phyloP scores from a whole-genome alignment of 2,329 filamentous ascomycete species.

The Neocucurbitaria cava region DNA sequence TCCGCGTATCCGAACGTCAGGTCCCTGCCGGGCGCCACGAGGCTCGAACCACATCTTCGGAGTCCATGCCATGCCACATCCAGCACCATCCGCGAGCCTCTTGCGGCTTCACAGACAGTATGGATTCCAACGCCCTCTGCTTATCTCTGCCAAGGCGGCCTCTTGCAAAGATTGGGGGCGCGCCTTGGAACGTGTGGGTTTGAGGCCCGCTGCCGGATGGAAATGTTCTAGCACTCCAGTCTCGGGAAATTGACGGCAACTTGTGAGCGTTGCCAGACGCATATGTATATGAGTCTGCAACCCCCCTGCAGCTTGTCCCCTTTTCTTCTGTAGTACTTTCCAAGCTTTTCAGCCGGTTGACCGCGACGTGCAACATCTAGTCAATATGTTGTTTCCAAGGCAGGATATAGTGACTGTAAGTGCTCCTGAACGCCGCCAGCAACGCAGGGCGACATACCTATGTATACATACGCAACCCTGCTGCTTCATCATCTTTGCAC shows the following conservation, averaged over 20 bases:
- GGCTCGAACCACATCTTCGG: conserved; percentile 1
- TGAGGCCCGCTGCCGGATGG: conserved; percentile 16
- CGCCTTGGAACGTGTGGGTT: conserved; percentile 21
- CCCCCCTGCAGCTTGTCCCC: conserved; percentile 18
- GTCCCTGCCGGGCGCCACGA: no score
- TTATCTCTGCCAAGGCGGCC: conserved; percentile 44
- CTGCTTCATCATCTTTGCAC: not conserved
- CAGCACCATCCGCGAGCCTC: conserved; percentile 8
- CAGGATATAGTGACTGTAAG: conserved; percentile 23
- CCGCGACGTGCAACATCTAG: not conserved
- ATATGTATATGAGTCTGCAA: conserved; percentile 30
- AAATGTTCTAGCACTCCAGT: conserved; percentile 8
- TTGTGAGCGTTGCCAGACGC: conserved; percentile 2
- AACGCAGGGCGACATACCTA: no score
- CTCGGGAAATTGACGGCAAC: conserved; percentile 16
- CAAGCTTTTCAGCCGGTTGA: conserved; percentile 2
- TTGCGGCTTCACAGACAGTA: conserved; percentile 16
- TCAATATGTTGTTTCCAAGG: conserved; percentile 17
- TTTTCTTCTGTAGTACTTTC: conserved; percentile 7
- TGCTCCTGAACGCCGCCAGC: no score
- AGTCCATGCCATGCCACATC: conserved; percentile 14
- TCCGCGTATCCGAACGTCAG: conserved; percentile 15
- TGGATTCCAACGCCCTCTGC: conserved; percentile 15
- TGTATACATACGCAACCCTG: no score
- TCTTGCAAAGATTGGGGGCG: conserved; percentile 24